Evolutionary conservation across 148 eudicot species (phyloP).

Genomic region (Spergularia marina): DNA sequence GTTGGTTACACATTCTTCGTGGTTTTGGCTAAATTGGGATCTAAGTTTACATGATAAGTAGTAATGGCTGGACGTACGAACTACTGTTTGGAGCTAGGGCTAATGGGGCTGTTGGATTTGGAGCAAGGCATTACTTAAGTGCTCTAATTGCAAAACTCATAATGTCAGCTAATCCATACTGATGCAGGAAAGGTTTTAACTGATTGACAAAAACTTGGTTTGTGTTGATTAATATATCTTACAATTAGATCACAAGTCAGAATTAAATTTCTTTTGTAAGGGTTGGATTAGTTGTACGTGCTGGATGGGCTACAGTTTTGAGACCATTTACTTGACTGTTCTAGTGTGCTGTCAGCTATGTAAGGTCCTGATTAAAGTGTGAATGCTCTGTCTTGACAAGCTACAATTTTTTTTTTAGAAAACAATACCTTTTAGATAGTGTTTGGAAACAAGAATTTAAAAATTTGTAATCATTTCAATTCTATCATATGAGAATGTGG

Average conservation of each 20-base stretch:
- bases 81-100: not conserved
- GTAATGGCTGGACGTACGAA: not conserved
- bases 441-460: too few species aligned
- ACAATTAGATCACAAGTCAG: not conserved
- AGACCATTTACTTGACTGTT: not conserved
- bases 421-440: too few species aligned
- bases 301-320: not conserved
- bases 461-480: too few species aligned
- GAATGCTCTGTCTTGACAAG: not conserved
- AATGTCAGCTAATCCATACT: not conserved
- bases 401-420: too few species aligned
- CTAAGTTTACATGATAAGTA: not conserved
- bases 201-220: not conserved
- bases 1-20: not conserved
- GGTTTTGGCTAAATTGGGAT: not conserved
- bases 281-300: too few species aligned
- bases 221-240: not conserved
- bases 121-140: not conserved
- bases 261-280: too few species aligned
- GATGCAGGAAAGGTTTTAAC: not conserved
- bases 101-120: not conserved
- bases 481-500: too few species aligned
- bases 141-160: not conserved
- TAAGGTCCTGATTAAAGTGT: not conserved
- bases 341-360: not conserved